Evolutionary conservation across 176 grass and related monocot genomes (phyloP).

Genomic region (Carex cristatella): DNA sequence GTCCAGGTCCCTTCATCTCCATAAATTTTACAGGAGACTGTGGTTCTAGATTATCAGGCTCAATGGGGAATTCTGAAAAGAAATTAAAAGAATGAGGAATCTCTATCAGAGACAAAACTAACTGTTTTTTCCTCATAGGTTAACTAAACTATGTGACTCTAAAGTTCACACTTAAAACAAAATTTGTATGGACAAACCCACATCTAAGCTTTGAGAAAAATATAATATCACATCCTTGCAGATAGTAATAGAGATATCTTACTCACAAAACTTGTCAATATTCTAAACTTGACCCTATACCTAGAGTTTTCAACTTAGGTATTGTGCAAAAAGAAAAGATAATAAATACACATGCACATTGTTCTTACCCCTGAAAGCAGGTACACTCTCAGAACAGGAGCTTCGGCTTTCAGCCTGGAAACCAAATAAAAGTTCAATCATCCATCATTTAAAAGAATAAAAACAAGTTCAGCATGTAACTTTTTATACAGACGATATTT

Average conservation of each 20-base stretch:
- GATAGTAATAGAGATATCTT: background rate
- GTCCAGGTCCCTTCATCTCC: slow-evolving; percentile 10
- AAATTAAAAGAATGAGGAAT: background rate
- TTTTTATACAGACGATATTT: too few relatives aligned
- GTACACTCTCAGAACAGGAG: slow-evolving; percentile 8
- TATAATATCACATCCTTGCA: background rate
- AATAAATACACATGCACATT: background rate
- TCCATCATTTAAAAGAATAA: slow-evolving; percentile 3
- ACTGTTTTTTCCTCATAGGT: background rate
- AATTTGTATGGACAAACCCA: background rate
- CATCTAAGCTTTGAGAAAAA: background rate
- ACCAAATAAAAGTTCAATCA: slow-evolving; percentile 4
- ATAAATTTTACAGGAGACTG: slow-evolving; percentile 18
- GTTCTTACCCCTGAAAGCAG: slow-evolving; percentile 14
- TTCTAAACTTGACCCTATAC: background rate
- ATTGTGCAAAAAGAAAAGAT: background rate
- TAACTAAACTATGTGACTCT: background rate
- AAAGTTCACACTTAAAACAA: background rate
- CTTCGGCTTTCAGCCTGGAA: slow-evolving; percentile 27
- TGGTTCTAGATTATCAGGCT: slow-evolving; percentile 25
- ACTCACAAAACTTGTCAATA: background rate
- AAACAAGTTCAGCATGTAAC: background rate
- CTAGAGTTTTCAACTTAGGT: background rate
- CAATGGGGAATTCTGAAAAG: slow-evolving; percentile 35
- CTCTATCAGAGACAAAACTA: background rate